These are phyloP conservation scores for Casuarina equisetifolia DNA, from an alignment of 306 rosid species.

Conservation along the genomic window DNA sequence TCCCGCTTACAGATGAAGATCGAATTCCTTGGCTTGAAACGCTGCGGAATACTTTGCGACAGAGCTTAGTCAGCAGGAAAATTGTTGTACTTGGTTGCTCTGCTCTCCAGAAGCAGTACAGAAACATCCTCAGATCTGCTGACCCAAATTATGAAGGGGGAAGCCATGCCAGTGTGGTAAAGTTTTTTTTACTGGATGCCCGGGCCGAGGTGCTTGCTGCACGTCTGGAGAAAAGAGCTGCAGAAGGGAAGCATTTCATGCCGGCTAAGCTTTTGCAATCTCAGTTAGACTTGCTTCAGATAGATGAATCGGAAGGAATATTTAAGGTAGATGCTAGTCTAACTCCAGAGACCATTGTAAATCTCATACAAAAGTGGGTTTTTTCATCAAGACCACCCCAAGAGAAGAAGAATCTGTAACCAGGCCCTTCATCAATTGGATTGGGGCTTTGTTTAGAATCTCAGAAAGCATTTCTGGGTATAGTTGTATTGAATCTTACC, in stretches of 20 bases:
- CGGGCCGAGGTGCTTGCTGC: slow-evolving; percentile 54
- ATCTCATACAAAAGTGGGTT: slow-evolving; percentile 20
- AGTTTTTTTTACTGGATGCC: slow-evolving; percentile 70
- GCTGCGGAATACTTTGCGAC: slow-evolving; percentile 39
- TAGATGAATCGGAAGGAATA: slow-evolving; percentile 63
- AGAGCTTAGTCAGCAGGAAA: slow-evolving; percentile 26
- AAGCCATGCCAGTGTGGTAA: slow-evolving; percentile 43
- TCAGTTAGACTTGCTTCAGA: slow-evolving; percentile 69
- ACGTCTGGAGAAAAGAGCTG: slow-evolving; percentile 56
- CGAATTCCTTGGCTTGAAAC: slow-evolving; percentile 84
- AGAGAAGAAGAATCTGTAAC: not conserved
- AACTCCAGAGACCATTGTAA: slow-evolving; percentile 43
- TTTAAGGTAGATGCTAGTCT: slow-evolving; percentile 60
- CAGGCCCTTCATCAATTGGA: not conserved
- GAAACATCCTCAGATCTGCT: slow-evolving; percentile 72
- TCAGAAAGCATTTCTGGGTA: not conserved
- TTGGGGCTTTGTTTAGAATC: not conserved
- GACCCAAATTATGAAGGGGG: slow-evolving; percentile 53
- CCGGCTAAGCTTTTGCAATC: slow-evolving; percentile 75
- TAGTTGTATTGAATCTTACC: not conserved
- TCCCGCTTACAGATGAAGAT: slow-evolving; percentile 76
- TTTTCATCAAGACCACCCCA: not conserved
- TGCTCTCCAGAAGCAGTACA: slow-evolving; percentile 66
- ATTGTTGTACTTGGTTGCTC: slow-evolving; percentile 70
- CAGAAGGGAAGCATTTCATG: slow-evolving; percentile 86